Conservation (phyloP, 2,329 filamentous ascomycete genomes). For the Nannizziopsis arthrosporioides region DNA sequence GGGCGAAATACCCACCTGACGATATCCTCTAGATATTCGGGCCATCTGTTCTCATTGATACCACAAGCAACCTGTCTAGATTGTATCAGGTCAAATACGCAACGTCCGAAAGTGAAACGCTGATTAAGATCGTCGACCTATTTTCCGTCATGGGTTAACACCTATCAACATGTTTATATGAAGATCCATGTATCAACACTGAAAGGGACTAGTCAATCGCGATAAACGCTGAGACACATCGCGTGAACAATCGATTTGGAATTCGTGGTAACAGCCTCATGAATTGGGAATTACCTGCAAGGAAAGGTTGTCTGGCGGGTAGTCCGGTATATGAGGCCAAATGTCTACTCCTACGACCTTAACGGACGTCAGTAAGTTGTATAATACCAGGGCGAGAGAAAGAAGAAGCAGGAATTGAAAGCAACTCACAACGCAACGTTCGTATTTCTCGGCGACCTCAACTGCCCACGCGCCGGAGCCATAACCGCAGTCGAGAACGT, state of each 20-base stretch:
- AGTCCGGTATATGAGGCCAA: conserved; percentile 56
- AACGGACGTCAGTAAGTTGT: conserved; percentile 1
- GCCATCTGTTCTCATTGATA: conserved; percentile 62
- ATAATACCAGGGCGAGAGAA: not conserved
- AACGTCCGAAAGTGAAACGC: conserved; percentile 55
- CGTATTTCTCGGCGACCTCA: conserved; percentile 54
- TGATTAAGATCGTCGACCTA: conserved; percentile 59
- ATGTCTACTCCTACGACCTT: conserved; percentile 63
- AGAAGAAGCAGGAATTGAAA: not conserved
- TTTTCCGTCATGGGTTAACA: not conserved
- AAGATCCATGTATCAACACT: not conserved
- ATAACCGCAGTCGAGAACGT: conserved; percentile 61
- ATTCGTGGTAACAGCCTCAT: no score
- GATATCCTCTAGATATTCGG: conserved; percentile 63
- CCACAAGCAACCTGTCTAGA: conserved; percentile 52
- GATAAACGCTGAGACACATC: no score
- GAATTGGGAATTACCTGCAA: conserved; percentile 42
- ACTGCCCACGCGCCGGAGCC: conserved; percentile 60
- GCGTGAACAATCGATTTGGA: no score
- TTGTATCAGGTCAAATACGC: conserved; percentile 72
- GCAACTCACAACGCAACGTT: conserved; percentile 49
- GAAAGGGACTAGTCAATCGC: not conserved
- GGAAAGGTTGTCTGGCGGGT: conserved; percentile 54
- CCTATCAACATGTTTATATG: not conserved
- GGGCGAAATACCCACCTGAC: conserved; percentile 34